Conservation (phyloP, 202 grass and related monocot species). For the Brachypodium distachyon region DNA sequence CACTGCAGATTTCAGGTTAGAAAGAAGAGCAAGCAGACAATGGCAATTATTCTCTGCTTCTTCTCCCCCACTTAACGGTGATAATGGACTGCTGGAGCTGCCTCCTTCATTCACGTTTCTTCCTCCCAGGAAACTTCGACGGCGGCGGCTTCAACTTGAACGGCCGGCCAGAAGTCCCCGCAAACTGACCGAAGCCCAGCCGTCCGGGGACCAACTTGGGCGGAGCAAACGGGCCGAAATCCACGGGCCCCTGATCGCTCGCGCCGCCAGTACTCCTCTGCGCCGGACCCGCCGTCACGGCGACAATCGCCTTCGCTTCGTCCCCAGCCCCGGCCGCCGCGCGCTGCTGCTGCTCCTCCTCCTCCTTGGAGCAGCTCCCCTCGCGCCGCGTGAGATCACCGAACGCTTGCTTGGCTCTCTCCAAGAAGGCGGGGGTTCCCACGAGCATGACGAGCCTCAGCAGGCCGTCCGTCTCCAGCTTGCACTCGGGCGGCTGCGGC, state of each 20-base stretch:
- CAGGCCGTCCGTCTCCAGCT: slow-evolving; percentile 66
- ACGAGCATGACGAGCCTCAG: slow-evolving; percentile 45
- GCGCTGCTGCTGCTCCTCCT: no score
- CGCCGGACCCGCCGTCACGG: neutral
- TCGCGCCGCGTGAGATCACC: neutral
- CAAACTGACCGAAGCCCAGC: slow-evolving; percentile 40
- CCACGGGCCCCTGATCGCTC: neutral
- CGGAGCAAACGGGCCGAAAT: slow-evolving; percentile 21
- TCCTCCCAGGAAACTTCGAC: neutral
- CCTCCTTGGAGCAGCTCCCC: neutral
- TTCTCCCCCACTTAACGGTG: neutral
- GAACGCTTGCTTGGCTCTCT: slow-evolving; percentile 34
- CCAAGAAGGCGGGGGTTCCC: slow-evolving; percentile 44
- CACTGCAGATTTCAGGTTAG: neutral
- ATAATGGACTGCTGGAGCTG: neutral
- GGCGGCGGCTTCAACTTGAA: slow-evolving; percentile 23
- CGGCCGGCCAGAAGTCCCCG: neutral
- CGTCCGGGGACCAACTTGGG: slow-evolving; percentile 28
- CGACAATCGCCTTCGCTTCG: neutral
- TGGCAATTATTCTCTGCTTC: neutral
- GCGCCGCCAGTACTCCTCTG: neutral
- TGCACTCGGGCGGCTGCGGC: slow-evolving; percentile 14
- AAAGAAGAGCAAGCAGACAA: neutral
- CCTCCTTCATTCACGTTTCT: slow-evolving; percentile 6
- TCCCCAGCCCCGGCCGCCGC: no score